phyloP scores from a whole-genome alignment of 495 filamentous ascomycete genomes.

The Letharia columbiana region DNA sequence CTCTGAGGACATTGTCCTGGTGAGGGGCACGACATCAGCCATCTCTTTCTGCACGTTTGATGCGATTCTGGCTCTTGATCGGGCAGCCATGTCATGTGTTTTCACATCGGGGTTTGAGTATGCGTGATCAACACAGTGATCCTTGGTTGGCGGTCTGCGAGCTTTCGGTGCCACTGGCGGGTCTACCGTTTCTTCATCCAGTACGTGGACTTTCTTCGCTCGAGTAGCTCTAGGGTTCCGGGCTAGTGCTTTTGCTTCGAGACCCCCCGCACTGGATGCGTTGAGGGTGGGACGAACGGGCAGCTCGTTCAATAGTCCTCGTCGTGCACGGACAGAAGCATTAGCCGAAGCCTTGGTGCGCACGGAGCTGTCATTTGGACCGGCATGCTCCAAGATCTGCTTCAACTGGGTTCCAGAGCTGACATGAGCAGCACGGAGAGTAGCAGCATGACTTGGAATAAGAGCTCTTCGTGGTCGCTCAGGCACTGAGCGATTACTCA shows the following conservation, averaged over 20 bases:
- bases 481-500: neutral
- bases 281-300: constrained; percentile 16
- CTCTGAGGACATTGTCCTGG: constrained; percentile 4
- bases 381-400: neutral
- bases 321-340: constrained; percentile 12
- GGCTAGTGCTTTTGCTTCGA: constrained; percentile 15
- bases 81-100: constrained; percentile 21
- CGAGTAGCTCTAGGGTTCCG: constrained; percentile 18
- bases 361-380: neutral
- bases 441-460: constrained; percentile 23
- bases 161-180: neutral
- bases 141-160: constrained; percentile 14
- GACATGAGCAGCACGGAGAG: constrained; percentile 21
- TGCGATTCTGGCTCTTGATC: constrained; percentile 24
- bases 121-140: constrained; percentile 17
- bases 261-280: constrained; percentile 3
- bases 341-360: constrained; percentile 1
- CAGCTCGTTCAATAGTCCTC: constrained; percentile 23
- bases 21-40: constrained; percentile 6
- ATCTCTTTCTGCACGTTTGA: constrained; percentile 26
- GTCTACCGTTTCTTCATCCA: constrained; percentile 13
- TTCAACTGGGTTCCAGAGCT: constrained; percentile 8
- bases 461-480: constrained; percentile 16
- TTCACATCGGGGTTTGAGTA: constrained; percentile 20
- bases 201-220: constrained; percentile 16